A percentile compares a stretch with the other conserved stretches of the same genome.
These are phyloP conservation scores for Cordia subcordata DNA, from an alignment of 257 asterid species.

Conservation along the genomic window DNA sequence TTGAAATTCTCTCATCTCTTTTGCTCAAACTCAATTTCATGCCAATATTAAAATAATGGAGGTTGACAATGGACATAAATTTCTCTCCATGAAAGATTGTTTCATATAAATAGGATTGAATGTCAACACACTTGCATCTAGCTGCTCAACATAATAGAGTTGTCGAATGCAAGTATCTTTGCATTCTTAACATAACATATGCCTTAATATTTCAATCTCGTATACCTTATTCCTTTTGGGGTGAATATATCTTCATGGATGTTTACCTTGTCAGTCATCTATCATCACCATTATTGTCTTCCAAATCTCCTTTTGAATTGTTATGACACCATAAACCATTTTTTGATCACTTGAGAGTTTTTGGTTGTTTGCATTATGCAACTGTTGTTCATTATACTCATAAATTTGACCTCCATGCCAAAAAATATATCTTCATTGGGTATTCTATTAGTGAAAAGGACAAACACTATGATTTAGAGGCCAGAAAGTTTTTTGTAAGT, in stretches of 20 bases:
- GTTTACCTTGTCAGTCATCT: neutral
- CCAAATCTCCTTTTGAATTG: neutral
- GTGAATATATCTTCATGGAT: neutral
- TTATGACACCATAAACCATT: neutral
- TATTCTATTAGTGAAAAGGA: neutral
- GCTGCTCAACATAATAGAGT: too few species aligned
- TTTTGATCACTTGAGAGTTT: neutral
- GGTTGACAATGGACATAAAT: too few species aligned
- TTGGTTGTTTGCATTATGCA: constrained; percentile 14
- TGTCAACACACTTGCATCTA: too few species aligned
- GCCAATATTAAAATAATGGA: too few species aligned
- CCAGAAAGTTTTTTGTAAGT: neutral
- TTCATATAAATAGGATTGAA: too few species aligned
- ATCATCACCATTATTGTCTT: neutral
- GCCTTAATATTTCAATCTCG: too few species aligned
- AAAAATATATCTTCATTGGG: neutral
- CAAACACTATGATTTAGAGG: neutral
- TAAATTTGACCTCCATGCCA: neutral
- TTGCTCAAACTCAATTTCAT: too few species aligned
- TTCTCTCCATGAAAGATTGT: too few species aligned
- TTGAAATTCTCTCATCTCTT: too few species aligned
- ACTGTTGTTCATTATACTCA: neutral
- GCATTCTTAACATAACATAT: too few species aligned
- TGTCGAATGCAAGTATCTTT: too few species aligned
- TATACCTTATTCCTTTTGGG: too few species aligned